A percentile compares a stretch with the other conserved stretches of the same genome.
These are phyloP conservation scores for Pestalotiopsis fici DNA, from an alignment of 2,329 filamentous ascomycete species.

Conservation along the genomic window DNA sequence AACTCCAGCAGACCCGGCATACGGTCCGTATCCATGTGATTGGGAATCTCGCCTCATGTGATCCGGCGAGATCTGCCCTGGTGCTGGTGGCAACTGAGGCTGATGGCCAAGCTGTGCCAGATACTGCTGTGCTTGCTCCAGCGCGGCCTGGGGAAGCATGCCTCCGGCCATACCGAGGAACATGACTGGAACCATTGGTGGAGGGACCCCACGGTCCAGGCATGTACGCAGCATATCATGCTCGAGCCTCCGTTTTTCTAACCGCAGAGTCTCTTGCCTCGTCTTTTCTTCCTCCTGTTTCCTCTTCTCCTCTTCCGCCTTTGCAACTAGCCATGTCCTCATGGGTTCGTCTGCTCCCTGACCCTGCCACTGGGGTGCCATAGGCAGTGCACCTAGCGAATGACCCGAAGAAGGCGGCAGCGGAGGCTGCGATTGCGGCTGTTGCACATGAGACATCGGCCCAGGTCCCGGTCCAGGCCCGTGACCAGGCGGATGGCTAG, in stretches of 20 bases:
- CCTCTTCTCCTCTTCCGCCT: slow-evolving; percentile 72
- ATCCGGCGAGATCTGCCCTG: slow-evolving; percentile 54
- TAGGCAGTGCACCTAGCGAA: slow-evolving; percentile 57
- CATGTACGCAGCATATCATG: slow-evolving; percentile 72
- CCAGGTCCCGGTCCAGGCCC: slow-evolving; percentile 25
- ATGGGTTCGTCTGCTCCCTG: slow-evolving; percentile 70
- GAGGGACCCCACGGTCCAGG: slow-evolving; percentile 69
- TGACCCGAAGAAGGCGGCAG: slow-evolving; percentile 36
- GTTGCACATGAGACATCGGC: slow-evolving; percentile 30
- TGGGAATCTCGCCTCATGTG: slow-evolving; percentile 53
- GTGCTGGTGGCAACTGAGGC: slow-evolving; percentile 51
- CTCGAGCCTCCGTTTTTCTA: slow-evolving; percentile 74
- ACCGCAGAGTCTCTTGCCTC: slow-evolving; percentile 62
- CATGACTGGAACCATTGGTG: slow-evolving; percentile 72
- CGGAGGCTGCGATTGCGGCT: slow-evolving; percentile 14
- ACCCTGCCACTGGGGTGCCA: slow-evolving; percentile 68
- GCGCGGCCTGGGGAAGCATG: slow-evolving; percentile 56
- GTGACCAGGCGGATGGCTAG: slow-evolving; percentile 26
- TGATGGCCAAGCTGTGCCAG: slow-evolving; percentile 51
- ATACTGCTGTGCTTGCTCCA: slow-evolving; percentile 73
- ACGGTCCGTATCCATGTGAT: slow-evolving; percentile 43
- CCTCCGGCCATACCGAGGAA: slow-evolving; percentile 73
- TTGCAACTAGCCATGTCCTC: slow-evolving; percentile 71
- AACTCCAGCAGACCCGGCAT: slow-evolving; percentile 39
- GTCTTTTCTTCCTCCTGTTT: slow-evolving; percentile 75